phyloP scores from a whole-genome alignment of 306 rosid genomes.

The Boehmeria nivea region DNA sequence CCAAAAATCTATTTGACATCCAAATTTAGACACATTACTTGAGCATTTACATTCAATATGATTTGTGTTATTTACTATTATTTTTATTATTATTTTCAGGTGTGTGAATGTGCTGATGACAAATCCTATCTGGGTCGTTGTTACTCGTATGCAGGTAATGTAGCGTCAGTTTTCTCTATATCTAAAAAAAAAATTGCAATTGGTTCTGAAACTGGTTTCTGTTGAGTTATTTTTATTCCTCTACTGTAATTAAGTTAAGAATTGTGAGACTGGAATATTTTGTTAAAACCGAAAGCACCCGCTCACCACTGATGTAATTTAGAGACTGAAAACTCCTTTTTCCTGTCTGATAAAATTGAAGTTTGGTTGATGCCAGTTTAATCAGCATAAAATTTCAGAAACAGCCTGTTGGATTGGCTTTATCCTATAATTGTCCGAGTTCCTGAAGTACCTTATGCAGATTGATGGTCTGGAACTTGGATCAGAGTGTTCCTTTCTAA shows the following conservation, averaged over 20 bases:
- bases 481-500: neutral
- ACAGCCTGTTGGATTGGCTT: neutral
- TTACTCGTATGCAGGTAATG: slow-evolving; percentile 91
- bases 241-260: too few species aligned
- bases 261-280: too few species aligned
- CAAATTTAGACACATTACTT: neutral
- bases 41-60: slow-evolving; percentile 1
- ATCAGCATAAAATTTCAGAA: too few species aligned
- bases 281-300: too few species aligned
- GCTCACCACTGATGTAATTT: too few species aligned
- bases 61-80: slow-evolving; percentile 8
- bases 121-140: slow-evolving; percentile 92
- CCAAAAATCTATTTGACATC: neutral
- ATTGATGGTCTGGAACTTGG: neutral
- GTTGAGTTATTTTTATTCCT: neutral
- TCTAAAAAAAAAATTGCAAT: slow-evolving; percentile 1
- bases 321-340: too few species aligned
- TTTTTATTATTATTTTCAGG: slow-evolving; percentile 42
- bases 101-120: slow-evolving; percentile 91
- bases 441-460: neutral
- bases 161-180: slow-evolving; percentile 15
- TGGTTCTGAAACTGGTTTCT: slow-evolving; percentile 5
- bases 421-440: neutral
- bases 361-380: too few species aligned
- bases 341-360: too few species aligned